Base-by-base conservation (phyloP, 177 flowering plant genomes). In the Vitis hybrid region DNA sequence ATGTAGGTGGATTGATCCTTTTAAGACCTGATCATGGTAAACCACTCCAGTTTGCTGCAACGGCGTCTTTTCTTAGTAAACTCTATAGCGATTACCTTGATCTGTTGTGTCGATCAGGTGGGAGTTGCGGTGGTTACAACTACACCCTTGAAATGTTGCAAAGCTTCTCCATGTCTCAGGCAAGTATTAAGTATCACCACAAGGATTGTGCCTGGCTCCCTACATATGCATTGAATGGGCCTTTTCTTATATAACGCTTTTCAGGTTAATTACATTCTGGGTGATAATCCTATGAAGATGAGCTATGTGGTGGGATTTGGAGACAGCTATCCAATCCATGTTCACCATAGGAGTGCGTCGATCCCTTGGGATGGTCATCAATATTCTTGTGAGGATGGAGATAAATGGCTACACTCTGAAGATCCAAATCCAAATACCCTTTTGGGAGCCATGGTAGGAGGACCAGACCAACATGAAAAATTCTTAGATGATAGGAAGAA, bases 301-400 rank as follows among this genome's bases (percentile, higher is more conserved):
- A 87, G 91, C 79, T 90, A 90, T 68, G 55, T 90, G 73, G 92
- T 90, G 32, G 91, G 92, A 11, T 86, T 64, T 67, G 86, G 87
- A 51, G 73, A 80, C 32, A n/a, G 73, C 0, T 85, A 72, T 63
- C 92, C 94, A 6, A 73, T 24, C 8, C 80, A 84, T 11, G 89
- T 88, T 65, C 89, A 85, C 69, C 92, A 91, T 58, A 80, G 92
- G 64, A 69, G 80, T 56, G 88, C 93, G 56, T 89, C 93, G 5
- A 85, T 85, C 62, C 88, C 82, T 11, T 75, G 78, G 79, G 88
- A 85, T 55, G 74, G 76, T 21, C 70, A 74, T 11, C 50, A 11
- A 12, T 67, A 82, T 66, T 51, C 85, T 12, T 89, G 93, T 74
- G 60, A 40, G 59, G 84, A 80, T 13, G 92, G 91, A 50, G 60